Percentiles rank a stretch among this genome's conserved stretches.
These are phyloP conservation scores for Houttuynia cordata DNA, from an alignment of 164 flowering plant genomes.

Conservation along the genomic window DNA sequence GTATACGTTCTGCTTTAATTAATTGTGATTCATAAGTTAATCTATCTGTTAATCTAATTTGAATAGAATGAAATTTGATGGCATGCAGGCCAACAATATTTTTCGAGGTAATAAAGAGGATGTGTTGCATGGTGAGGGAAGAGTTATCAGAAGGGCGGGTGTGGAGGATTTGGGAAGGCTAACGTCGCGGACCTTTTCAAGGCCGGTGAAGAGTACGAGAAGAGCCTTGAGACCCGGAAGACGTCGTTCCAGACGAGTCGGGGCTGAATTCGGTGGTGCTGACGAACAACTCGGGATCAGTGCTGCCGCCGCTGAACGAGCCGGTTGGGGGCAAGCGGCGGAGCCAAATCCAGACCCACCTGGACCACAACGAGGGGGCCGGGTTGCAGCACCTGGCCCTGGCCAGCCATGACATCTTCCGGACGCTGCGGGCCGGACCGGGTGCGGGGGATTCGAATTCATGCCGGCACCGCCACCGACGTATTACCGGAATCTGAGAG, in stretches of 20 bases:
- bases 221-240: slow-evolving; percentile 74
- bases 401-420: slow-evolving; percentile 50
- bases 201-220: slow-evolving; percentile 87
- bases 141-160: slow-evolving; percentile 61
- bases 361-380: slow-evolving; percentile 87
- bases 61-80: neutral
- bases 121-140: too few relatives aligned
- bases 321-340: slow-evolving; percentile 81
- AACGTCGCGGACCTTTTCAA: slow-evolving; percentile 84
- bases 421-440: slow-evolving; percentile 67
- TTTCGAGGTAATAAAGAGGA: slow-evolving; percentile 79
- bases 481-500: slow-evolving; percentile 62
- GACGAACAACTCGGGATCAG: slow-evolving; percentile 67
- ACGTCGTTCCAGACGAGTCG: slow-evolving; percentile 81
- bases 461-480: slow-evolving; percentile 94
- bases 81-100: slow-evolving; percentile 85
- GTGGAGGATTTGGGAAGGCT: slow-evolving; percentile 94
- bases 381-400: slow-evolving; percentile 88
- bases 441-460: slow-evolving; percentile 75
- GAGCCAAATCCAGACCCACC: slow-evolving; percentile 84
- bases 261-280: slow-evolving; percentile 77
- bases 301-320: slow-evolving; percentile 74
- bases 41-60: too few relatives aligned
- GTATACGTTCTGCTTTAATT: too few relatives aligned
- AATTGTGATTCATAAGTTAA: too few relatives aligned